Base-by-base conservation (phyloP, 164 flowering plant genomes). In the Annona cherimola region DNA sequence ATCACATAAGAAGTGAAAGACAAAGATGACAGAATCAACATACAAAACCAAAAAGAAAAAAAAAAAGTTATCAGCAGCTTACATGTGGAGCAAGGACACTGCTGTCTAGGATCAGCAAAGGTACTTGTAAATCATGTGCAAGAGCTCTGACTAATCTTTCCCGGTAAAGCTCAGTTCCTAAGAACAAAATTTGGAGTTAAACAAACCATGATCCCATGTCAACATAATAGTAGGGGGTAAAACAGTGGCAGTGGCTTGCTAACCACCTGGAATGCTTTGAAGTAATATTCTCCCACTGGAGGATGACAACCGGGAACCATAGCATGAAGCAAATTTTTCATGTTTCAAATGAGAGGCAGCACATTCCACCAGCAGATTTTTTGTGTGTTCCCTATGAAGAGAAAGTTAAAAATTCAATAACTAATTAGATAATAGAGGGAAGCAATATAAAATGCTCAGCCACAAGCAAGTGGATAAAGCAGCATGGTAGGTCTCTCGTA, bases 111-210 rank as follows among this genome's bases (percentile, higher is more conserved):
- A 96, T 84, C 80, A 96, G 79, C 65, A 96, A 68, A 9, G 99
- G 95, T 61, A 93, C 98, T 82, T 87, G 82, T 66, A 91, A 78
- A 76, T 90, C 98, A 50, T 75, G 83, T 14, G 99, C 98, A 78
- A 96, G 97, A 63, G 98, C 98, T 80, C 86, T 87, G 42, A 93
- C 91, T 68, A 92, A 64, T 80, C 99, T 88, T 83, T 96, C 99
- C 43, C 95, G 87, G 71, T 92, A 96, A 55, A 96, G 97, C 81
- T 93, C 98, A 61, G 94, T 93, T 42, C 98, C 99, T 96, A 80
- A 41, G 73, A 69, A 50, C 63, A 50, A 14, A 26, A 73, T 42
- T 45, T 26, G 64, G 26, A 4, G 50, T 41, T n/a, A 75, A 50
- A 73, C 63, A 67, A 6, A 60, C 41, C 35, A 71, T 35, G 12